Conservation (phyloP, 768 basidiomycete species). For the Suillus weaverae region DNA sequence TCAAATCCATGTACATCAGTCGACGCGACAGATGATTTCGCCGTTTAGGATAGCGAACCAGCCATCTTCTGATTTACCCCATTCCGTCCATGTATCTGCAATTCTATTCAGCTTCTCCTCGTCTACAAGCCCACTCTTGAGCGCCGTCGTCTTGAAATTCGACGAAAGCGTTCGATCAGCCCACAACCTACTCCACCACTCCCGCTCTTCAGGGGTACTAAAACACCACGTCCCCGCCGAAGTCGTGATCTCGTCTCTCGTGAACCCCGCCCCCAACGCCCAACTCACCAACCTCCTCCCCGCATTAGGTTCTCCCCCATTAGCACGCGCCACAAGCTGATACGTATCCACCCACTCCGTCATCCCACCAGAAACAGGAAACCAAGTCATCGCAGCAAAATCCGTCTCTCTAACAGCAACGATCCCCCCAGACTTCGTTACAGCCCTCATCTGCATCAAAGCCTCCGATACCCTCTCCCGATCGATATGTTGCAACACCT, state of each 20-base stretch:
- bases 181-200: conserved; percentile 41
- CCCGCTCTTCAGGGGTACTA: conserved; percentile 35
- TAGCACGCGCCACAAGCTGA: conserved; percentile 24
- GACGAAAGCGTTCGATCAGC: conserved; percentile 38
- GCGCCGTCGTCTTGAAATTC: conserved; percentile 31
- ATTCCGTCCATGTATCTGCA: conserved; percentile 27
- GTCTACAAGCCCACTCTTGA: conserved; percentile 27
- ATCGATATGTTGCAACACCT: conserved; percentile 48
- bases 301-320: conserved; percentile 40
- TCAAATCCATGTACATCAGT: not conserved
- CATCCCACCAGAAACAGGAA: conserved; percentile 36
- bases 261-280: conserved; percentile 39
- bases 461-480: conserved; percentile 37
- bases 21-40: conserved; percentile 31
- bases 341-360: conserved; percentile 23
- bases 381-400: conserved; percentile 33
- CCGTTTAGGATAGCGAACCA: conserved; percentile 36
- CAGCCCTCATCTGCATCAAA: conserved; percentile 48
- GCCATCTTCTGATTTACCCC: conserved; percentile 33
- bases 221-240: conserved; percentile 38
- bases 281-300: conserved; percentile 39
- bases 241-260: conserved; percentile 25
- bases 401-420: conserved; percentile 47
- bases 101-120: conserved; percentile 25
- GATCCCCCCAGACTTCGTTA: conserved; percentile 45